Conservation (phyloP, 331 rosid species). For the Stylosanthes scabra region DNA sequence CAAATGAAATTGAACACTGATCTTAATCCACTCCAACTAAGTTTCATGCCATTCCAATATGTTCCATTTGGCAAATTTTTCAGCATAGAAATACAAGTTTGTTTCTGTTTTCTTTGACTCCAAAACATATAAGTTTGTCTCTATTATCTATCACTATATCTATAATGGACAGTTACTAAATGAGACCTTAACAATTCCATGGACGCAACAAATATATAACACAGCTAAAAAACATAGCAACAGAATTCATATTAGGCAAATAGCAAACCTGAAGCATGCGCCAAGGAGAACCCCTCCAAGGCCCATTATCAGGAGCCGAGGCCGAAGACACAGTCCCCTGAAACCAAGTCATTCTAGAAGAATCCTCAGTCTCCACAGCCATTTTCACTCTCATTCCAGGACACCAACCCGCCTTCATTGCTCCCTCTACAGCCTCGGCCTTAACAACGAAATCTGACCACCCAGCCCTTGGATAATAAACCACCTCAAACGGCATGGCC, state of each 20-base stretch:
- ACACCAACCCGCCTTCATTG: slow-evolving; percentile 51
- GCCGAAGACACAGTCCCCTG: slow-evolving; percentile 60
- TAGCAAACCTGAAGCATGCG: slow-evolving; percentile 71
- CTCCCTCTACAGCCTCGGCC: slow-evolving; percentile 64
- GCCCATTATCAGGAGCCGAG: slow-evolving; percentile 42
- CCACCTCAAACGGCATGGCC: slow-evolving; percentile 59
- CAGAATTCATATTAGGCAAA: neutral
- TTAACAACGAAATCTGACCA: slow-evolving; percentile 69
- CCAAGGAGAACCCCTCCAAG: slow-evolving; percentile 71
- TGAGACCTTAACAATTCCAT: neutral
- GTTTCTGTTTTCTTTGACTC: too few species aligned
- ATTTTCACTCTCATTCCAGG: slow-evolving; percentile 66
- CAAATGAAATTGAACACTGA: too few species aligned
- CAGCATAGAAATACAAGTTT: too few species aligned
- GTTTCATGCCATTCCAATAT: too few species aligned
- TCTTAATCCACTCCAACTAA: too few species aligned
- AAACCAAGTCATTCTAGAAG: slow-evolving; percentile 64
- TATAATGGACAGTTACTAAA: neutral
- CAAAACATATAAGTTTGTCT: too few species aligned
- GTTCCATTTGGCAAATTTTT: too few species aligned
- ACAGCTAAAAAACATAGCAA: neutral
- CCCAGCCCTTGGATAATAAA: slow-evolving; percentile 64
- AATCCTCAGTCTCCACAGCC: slow-evolving; percentile 67
- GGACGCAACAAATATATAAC: neutral
- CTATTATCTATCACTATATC: too few species aligned